phyloP scores from a whole-genome alignment of 208 protist species.

The Leishmania gerbilli region DNA sequence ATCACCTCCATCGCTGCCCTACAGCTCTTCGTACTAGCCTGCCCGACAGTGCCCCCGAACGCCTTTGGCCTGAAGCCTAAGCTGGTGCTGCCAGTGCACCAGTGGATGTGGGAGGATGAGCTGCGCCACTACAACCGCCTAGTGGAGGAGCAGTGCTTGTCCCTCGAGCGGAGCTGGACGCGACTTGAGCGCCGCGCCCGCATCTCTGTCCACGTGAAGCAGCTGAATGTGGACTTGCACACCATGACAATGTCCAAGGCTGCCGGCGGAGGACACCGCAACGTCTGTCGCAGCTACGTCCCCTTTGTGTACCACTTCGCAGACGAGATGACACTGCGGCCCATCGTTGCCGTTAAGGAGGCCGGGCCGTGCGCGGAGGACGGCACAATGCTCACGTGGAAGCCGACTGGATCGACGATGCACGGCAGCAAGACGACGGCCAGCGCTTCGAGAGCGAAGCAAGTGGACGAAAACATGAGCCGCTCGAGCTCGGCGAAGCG shows the following conservation, averaged over 20 bases:
- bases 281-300: conserved; percentile 72
- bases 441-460: neutral
- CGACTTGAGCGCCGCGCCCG: conserved; percentile 35
- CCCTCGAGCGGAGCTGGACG: conserved; percentile 57
- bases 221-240: conserved; percentile 62
- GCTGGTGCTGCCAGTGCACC: conserved; percentile 78
- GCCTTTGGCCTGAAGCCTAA: conserved; percentile 81
- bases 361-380: conserved; percentile 39
- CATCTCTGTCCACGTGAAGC: conserved; percentile 54
- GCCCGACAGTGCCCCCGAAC: conserved; percentile 62
- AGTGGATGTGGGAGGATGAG: conserved; percentile 92
- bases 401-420: neutral
- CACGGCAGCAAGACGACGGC: neutral
- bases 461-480: neutral
- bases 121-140: conserved; percentile 73
- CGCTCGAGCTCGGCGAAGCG: conserved; percentile 1
- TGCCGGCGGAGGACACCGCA: conserved; percentile 39
- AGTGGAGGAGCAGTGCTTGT: conserved; percentile 71
- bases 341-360: conserved; percentile 60
- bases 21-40: conserved; percentile 75
- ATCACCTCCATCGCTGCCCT: conserved; percentile 83
- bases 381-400: conserved; percentile 25
- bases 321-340: conserved; percentile 59
- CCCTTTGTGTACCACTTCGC: conserved; percentile 87
- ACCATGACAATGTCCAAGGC: conserved; percentile 71